Conservation (phyloP, 2,329 filamentous ascomycete genomes). For the Venturia pyrina region DNA sequence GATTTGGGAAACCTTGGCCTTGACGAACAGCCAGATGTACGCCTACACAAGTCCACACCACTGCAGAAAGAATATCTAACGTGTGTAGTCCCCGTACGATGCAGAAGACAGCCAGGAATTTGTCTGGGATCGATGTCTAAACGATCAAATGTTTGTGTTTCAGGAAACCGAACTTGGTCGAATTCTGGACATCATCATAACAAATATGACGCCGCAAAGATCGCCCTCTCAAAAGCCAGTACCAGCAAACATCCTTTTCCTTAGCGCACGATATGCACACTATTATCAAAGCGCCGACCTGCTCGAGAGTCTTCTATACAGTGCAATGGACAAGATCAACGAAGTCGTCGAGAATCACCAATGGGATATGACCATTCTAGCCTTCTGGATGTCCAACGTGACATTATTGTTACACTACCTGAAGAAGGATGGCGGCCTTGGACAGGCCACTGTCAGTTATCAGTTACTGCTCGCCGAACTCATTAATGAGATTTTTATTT, state of each 20-base stretch:
- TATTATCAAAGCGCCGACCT: constrained; percentile 88
- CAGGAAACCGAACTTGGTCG: constrained; percentile 86
- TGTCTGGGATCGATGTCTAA: constrained; percentile 85
- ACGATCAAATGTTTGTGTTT: constrained; percentile 99
- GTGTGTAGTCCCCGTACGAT: constrained; percentile 56
- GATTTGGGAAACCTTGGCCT: constrained; percentile 92
- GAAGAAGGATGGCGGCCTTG: constrained; percentile 80
- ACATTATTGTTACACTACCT: constrained; percentile 92
- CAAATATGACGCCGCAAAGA: constrained; percentile 92
- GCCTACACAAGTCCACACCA: not conserved
- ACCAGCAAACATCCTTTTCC: constrained; percentile 91
- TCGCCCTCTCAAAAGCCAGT: constrained; percentile 97
- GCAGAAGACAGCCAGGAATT: constrained; percentile 89
- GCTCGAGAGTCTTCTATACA: constrained; percentile 66
- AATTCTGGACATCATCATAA: constrained; percentile 92
- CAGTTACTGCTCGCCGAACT: constrained; percentile 89
- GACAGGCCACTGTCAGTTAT: constrained; percentile 74
- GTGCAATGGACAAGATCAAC: constrained; percentile 93
- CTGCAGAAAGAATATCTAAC: not conserved
- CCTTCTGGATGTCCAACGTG: constrained; percentile 97
- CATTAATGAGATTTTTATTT: constrained; percentile 95
- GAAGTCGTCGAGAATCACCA: constrained; percentile 90
- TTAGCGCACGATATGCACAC: constrained; percentile 90
- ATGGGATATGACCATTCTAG: constrained; percentile 99
- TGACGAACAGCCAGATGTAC: constrained; percentile 85